Evolutionary conservation across 1,284 basidiomycete genomes (phyloP).

Genomic region (Chondrostereum purpureum): DNA sequence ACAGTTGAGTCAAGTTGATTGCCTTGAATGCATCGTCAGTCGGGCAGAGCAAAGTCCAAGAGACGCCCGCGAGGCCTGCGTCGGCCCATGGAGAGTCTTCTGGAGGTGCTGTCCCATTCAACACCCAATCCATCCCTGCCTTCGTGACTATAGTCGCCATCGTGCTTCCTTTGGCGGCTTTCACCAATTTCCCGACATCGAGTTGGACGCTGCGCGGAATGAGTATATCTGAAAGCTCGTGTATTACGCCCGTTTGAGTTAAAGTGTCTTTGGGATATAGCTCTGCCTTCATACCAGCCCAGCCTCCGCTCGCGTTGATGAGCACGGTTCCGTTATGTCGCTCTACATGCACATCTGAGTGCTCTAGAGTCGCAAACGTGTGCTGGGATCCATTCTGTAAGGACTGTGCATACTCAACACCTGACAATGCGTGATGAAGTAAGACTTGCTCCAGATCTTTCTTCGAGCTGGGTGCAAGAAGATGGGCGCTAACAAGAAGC

Average conservation of each 20-base stretch:
- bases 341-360: slow-evolving; percentile 63
- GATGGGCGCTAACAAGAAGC: slow-evolving; percentile 77
- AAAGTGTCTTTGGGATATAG: slow-evolving; percentile 59
- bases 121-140: slow-evolving; percentile 83
- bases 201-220: slow-evolving; percentile 86
- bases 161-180: slow-evolving; percentile 80
- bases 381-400: slow-evolving; percentile 59
- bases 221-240: slow-evolving; percentile 84
- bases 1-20: slow-evolving; percentile 80
- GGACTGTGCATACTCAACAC: slow-evolving; percentile 68
- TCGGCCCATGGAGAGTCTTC: slow-evolving; percentile 55
- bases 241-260: slow-evolving; percentile 87
- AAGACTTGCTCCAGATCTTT: slow-evolving; percentile 79
- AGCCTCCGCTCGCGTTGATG: slow-evolving; percentile 66
- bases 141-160: slow-evolving; percentile 82
- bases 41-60: slow-evolving; percentile 87
- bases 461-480: slow-evolving; percentile 71
- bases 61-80: slow-evolving; percentile 36
- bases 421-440: slow-evolving; percentile 77
- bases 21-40: slow-evolving; percentile 88
- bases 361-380: slow-evolving; percentile 68
- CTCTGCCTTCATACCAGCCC: slow-evolving; percentile 60
- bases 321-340: slow-evolving; percentile 41
- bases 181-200: slow-evolving; percentile 83
- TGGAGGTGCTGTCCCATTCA: slow-evolving; percentile 78